Evolutionary conservation across 1,284 basidiomycete species (phyloP).

Genomic region (Clitocybe nebularis): DNA sequence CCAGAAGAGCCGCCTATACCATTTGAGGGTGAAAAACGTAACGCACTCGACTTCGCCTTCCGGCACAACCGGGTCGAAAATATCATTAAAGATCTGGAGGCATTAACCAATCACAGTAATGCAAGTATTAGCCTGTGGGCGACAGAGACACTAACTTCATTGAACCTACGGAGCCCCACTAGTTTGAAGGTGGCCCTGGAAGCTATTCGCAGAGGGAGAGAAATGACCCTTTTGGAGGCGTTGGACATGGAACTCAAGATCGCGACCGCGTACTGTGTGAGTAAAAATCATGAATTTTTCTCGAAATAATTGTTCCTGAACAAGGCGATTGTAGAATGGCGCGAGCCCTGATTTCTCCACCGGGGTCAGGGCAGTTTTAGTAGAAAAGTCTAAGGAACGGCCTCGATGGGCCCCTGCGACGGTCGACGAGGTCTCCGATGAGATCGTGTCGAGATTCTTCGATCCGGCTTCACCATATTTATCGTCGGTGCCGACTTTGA

Average conservation of each 20-base stretch:
- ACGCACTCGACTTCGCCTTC: conserved; percentile 80
- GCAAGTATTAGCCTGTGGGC: conserved; percentile 71
- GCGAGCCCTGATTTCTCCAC: conserved; percentile 79
- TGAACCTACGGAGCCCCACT: conserved; percentile 81
- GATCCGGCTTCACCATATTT: conserved; percentile 43
- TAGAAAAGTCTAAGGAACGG: conserved; percentile 53
- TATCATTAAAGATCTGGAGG: conserved; percentile 61
- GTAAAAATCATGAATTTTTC: conserved; percentile 26
- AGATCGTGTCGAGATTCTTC: conserved; percentile 62
- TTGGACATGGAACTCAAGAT: conserved; percentile 82
- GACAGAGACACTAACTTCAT: conserved; percentile 52
- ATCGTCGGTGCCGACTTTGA: conserved; percentile 44
- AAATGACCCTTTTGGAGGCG: conserved; percentile 59
- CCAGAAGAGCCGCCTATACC: conserved; percentile 52
- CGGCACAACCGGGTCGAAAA: conserved; percentile 61
- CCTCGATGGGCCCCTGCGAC: conserved; percentile 67
- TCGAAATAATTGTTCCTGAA: conserved; percentile 15
- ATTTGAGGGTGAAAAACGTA: conserved; percentile 62
- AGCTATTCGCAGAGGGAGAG: conserved; percentile 70
- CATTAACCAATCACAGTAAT: conserved; percentile 39
- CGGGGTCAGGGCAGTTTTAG: conserved; percentile 75
- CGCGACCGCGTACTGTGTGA: conserved; percentile 77
- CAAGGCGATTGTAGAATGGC: conserved; percentile 46
- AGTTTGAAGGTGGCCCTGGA: conserved; percentile 84
- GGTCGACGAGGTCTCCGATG: conserved; percentile 53